Evolutionary conservation across 1,139 yeast species (phyloP), one percentile per base, ranked within the genome.

Genomic region (Hansenula anomala): DNA sequence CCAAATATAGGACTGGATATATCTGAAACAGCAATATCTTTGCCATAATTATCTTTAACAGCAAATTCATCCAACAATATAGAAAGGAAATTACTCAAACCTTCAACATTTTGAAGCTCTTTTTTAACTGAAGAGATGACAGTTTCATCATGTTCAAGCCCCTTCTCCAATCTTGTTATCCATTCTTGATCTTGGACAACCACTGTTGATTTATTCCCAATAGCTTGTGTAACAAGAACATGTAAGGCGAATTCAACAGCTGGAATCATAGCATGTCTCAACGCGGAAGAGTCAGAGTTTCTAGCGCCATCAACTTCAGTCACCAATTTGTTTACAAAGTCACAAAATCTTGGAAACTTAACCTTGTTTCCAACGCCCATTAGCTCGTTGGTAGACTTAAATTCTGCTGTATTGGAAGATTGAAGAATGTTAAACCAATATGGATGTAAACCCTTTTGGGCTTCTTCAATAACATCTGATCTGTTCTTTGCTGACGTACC

Each of bases 401-500:
- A 64, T n/a, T 67, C 73, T 0, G 45, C 43, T 0, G 54, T 50
- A 34, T 66, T 67, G 6, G 74, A 60, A 0, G 78, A 66, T 48
- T 69, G 74, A 34, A 68, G 54, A 9, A 64, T 49, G 36, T 59
- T 55, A 40, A 64, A 64, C 68, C 69, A 66, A 69, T 85, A 76
- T 0, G 97, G 97, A 55, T 87, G 80, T 23, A 92, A 66, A 0
- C 97, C 97, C 44, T 77, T 77, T n/a, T 61, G 60, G 0, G 96
- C 83, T 58, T 89, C 97, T 52, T 89, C 96, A 13, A 80, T 66
- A 0, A 82, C 76, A 48, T 88, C 96, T 2, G 87, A 70, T 38
- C 85, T 68, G 48, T 83, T 84, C 4, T 59, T 61, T 22, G 67
- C 54, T 15, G 76, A 63, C 11, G 87, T 61, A 9, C 89, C 96